Evolutionary conservation across 257 asterid species (phyloP).

Genomic region (Leptodermis oblonga): DNA sequence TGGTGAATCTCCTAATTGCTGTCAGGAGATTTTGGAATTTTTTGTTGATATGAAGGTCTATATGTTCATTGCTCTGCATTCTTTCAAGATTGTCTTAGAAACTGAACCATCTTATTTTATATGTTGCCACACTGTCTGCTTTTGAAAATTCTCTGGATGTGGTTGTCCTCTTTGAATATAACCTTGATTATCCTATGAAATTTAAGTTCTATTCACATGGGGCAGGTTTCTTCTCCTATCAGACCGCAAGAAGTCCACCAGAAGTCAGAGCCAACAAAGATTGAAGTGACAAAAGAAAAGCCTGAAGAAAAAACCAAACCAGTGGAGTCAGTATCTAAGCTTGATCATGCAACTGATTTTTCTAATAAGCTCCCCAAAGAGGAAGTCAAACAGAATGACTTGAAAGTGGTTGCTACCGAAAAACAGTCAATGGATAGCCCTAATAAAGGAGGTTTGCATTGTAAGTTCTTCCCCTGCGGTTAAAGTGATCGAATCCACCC

Average conservation of each 20-base stretch:
- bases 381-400: constrained; percentile 14
- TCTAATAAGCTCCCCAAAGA: constrained; percentile 19
- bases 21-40: background rate
- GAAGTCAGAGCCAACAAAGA: constrained; percentile 12
- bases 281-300: constrained; percentile 17
- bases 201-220: background rate
- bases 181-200: background rate
- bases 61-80: background rate
- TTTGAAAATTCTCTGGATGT: background rate
- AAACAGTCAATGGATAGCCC: background rate
- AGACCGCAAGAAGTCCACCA: constrained; percentile 6
- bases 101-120: background rate
- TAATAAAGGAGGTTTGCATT: constrained; percentile 6
- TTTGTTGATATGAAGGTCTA: background rate
- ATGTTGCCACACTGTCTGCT: background rate
- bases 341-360: constrained; percentile 19
- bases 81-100: background rate
- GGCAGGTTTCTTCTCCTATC: constrained; percentile 16
- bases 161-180: background rate
- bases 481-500: no score
- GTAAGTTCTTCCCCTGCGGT: constrained; percentile 21
- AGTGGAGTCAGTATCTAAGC: constrained; percentile 11
- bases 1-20: background rate
- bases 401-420: constrained; percentile 6
- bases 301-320: constrained; percentile 7